phyloP scores from a whole-genome alignment of 1,139 yeast species.

The Maudiozyma humilis region DNA sequence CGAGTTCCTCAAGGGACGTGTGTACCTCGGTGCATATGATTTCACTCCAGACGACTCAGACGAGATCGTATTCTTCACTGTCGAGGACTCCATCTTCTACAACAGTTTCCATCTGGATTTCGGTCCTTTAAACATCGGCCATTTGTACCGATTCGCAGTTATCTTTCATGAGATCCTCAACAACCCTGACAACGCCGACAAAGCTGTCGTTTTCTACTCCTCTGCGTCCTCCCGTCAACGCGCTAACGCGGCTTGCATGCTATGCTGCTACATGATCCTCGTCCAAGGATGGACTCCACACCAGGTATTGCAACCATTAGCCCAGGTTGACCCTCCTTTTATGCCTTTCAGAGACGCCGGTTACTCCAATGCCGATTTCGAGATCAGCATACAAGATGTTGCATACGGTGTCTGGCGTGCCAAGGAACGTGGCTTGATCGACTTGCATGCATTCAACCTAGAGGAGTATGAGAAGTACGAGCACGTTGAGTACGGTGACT shows the following conservation, averaged over 20 bases:
- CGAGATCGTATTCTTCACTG: slow-evolving; percentile 76
- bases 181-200: slow-evolving; percentile 74
- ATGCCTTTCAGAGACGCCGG: slow-evolving; percentile 97
- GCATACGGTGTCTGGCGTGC: slow-evolving; percentile 98
- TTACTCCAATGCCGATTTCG: slow-evolving; percentile 89
- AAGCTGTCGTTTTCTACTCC: slow-evolving; percentile 86
- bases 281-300: slow-evolving; percentile 98
- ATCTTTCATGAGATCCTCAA: slow-evolving; percentile 84
- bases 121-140: slow-evolving; percentile 93
- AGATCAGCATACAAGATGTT: slow-evolving; percentile 84
- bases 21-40: slow-evolving; percentile 87
- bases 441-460: slow-evolving; percentile 76
- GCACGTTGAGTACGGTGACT: slow-evolving; percentile 94
- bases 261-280: slow-evolving; percentile 89
- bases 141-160: slow-evolving; percentile 88
- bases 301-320: slow-evolving; percentile 87
- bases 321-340: slow-evolving; percentile 88
- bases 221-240: slow-evolving; percentile 72
- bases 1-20: slow-evolving; percentile 49
- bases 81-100: slow-evolving; percentile 85
- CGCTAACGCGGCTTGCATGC: slow-evolving; percentile 88
- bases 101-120: slow-evolving; percentile 91
- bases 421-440: slow-evolving; percentile 85
- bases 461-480: slow-evolving; percentile 93
- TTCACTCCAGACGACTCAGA: slow-evolving; percentile 67